Percentiles rank a stretch among this genome's conserved stretches.
phyloP scores from a whole-genome alignment of 164 flowering plant species.

The Dillenia turbinata region DNA sequence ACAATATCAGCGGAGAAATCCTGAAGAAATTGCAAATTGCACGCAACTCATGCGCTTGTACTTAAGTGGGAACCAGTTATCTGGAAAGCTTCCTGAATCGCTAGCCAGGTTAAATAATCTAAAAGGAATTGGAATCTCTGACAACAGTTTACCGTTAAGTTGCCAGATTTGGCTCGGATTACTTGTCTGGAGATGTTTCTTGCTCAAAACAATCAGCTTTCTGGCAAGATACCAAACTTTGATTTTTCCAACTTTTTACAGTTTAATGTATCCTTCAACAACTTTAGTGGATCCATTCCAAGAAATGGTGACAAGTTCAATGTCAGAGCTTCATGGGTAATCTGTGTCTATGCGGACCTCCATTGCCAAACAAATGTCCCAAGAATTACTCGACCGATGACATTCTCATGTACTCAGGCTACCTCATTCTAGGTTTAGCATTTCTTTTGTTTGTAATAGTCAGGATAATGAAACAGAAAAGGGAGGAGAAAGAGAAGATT shows the following conservation, averaged over 20 bases:
- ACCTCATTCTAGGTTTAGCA: constrained; percentile 25
- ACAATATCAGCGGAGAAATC: constrained; percentile 32
- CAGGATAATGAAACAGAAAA: constrained; percentile 18
- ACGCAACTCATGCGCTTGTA: constrained; percentile 35
- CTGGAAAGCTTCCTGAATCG: constrained; percentile 36
- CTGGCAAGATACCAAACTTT: constrained; percentile 39
- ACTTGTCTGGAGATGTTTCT: constrained; percentile 36
- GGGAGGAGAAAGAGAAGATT: constrained; percentile 13
- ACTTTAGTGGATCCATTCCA: constrained; percentile 45
- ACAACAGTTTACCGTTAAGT: constrained; percentile 36
- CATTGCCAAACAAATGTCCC: constrained; percentile 31
- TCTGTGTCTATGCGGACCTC: constrained; percentile 43
- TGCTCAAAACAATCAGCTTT: constrained; percentile 42
- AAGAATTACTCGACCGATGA: constrained; percentile 15
- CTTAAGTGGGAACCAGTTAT: constrained; percentile 28
- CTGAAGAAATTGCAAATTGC: constrained; percentile 34
- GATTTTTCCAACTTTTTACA: constrained; percentile 34
- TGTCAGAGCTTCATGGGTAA: constrained; percentile 32
- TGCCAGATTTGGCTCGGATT: constrained; percentile 42
- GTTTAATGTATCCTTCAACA: constrained; percentile 53
- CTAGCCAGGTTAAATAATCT: constrained; percentile 30
- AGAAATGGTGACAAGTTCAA: constrained; percentile 16
- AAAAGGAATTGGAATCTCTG: constrained; percentile 35
- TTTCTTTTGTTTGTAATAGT: constrained; percentile 16
- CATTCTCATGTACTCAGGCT: constrained; percentile 47